These are phyloP conservation scores for Phaffia rhodozyma DNA, from an alignment of 1,284 basidiomycete species.

Conservation along the genomic window DNA sequence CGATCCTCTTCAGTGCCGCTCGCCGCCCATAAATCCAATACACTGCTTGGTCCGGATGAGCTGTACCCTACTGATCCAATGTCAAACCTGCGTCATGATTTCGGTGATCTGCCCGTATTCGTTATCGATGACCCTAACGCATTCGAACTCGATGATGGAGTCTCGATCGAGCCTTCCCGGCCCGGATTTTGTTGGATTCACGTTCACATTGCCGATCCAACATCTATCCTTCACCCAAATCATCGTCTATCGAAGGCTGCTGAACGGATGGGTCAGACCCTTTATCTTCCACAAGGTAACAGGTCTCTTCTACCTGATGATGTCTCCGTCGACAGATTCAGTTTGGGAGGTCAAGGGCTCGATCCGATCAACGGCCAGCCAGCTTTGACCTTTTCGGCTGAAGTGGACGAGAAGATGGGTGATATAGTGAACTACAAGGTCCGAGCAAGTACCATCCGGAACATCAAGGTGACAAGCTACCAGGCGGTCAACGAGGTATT, in stretches of 20 bases:
- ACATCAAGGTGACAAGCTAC: conserved; percentile 58
- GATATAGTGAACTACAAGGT: conserved; percentile 59
- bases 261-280: conserved; percentile 38
- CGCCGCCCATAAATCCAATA: neutral
- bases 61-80: conserved; percentile 24
- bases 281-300: conserved; percentile 55
- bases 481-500: conserved; percentile 45
- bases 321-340: conserved; percentile 41
- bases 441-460: conserved; percentile 56
- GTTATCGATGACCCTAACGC: conserved; percentile 77
- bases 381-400: conserved; percentile 71
- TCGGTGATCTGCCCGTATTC: conserved; percentile 66
- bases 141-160: conserved; percentile 84
- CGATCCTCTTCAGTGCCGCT: neutral
- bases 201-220: conserved; percentile 88
- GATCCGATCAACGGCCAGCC: conserved; percentile 32
- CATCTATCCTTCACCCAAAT: conserved; percentile 57
- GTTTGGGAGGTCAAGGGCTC: conserved; percentile 42
- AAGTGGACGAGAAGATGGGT: conserved; percentile 48
- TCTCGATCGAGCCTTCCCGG: conserved; percentile 58
- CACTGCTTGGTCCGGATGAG: conserved; percentile 12
- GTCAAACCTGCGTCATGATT: conserved; percentile 67
- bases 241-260: conserved; percentile 53
- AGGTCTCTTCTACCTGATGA: conserved; percentile 55
- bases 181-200: conserved; percentile 68